Conservation (phyloP, 2,329 filamentous ascomycete genomes). For the Botrytis sinoallii region DNA sequence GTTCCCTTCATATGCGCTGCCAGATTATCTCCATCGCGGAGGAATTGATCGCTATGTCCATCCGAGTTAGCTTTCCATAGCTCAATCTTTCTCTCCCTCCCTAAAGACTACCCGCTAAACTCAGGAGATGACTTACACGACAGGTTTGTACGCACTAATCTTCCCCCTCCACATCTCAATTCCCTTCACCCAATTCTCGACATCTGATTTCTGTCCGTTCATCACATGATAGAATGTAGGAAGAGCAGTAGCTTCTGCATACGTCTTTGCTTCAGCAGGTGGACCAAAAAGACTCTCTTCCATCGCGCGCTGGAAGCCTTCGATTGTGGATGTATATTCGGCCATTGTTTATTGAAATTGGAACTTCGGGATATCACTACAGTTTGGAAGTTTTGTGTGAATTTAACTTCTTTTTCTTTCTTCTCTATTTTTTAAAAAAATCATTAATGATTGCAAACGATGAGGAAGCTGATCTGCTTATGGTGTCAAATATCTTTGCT, state of each 20-base stretch:
- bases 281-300: not conserved
- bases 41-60: slow-evolving; percentile 3
- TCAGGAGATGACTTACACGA: slow-evolving; percentile 3
- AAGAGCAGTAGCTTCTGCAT: not conserved
- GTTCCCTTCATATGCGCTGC: slow-evolving; percentile 6
- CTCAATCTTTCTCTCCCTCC: not conserved
- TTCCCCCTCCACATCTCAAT: not conserved
- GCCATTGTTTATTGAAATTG: not conserved
- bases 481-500: not conserved
- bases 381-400: not conserved
- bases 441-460: not conserved
- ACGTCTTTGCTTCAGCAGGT: not conserved
- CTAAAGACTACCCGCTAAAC: not conserved
- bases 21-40: not conserved
- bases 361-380: not conserved
- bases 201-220: not conserved
- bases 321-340: not conserved
- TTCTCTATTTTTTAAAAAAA: not conserved
- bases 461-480: not conserved
- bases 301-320: slow-evolving; percentile 10
- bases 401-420: not conserved
- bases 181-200: not conserved
- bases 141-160: not conserved
- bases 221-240: slow-evolving; percentile 8
- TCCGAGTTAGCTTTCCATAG: not conserved